Base-by-base conservation (phyloP, 2,329 filamentous ascomycete genomes). In the Colletotrichum lentis region DNA sequence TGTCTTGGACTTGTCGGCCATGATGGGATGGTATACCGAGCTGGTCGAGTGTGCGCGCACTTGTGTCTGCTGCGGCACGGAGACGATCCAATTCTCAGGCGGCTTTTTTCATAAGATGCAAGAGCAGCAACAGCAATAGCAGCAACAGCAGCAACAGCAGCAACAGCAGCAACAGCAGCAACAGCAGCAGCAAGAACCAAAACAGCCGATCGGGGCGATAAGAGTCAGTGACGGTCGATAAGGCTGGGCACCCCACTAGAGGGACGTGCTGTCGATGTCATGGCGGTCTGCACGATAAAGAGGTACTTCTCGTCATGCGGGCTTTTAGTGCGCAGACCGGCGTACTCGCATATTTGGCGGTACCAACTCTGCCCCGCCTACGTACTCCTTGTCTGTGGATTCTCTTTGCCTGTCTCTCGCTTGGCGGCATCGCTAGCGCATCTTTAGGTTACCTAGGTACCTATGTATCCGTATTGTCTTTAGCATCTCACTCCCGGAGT, bases 1-100 rank as follows among this genome's bases (percentile, higher is more conserved):
- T 46, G 76, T 57, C 12, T 65, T 35, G 44, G 77, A 54, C 31
- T 69, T 64, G 16, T 61, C 58, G 37, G 68, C 27, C 70, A 71
- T 71, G 5, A 31, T 65, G 55, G 62, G 11, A 18, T 61, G 20
- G 24, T 37, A 39, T 11, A 27, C 31, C 12, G 44, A 50, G n/a
- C 20, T 52, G 16, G 18, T 39, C 12, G 35, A 35, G 20, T 10
- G 24, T 47, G 27, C 43, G 41, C 20, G 8, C 5, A 39, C 27
- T 39, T 43, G 50, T n/a, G 24, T 39, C 10, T n/a, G 54, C 47
- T 69, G 65, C n/a, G n/a, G n/a, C n/a, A 66, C 55, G 62, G 46
- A 59, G 54, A n/a, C 49, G 20, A 43, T 20, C 10, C 47, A 50
- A 50, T 44, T 59, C 24, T 59, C 27, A 41, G 53, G 43, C 50